Base-by-base conservation (phyloP, 805 yeast genomes). In the Saturnispora hagleri region DNA sequence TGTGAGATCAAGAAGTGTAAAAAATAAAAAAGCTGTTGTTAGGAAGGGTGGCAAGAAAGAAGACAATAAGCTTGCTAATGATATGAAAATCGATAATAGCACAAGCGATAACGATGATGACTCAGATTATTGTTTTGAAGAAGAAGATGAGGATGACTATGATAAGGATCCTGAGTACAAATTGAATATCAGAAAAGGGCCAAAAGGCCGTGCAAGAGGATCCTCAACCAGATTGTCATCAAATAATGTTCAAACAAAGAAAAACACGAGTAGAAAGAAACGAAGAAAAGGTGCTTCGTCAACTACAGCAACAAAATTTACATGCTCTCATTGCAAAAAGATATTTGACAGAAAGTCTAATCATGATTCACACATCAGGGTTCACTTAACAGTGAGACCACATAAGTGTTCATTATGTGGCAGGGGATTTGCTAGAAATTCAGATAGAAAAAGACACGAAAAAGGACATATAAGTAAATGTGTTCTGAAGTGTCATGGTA, bases 371-470 rank as follows among this genome's bases (percentile, higher is more conserved):
- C 58, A 56, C 41, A 41, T 48, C 33, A 52, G 58, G 17, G 41
- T 52, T 20, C 58, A 56, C 50, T 36, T 50, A 20, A 47, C 43
- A 6, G 26, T 45, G 1, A 56, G 52, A n/a, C 58, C 58, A 24
- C 52, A 48, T 46, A 17, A 34, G 4, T 56, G 58, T 36, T 6
- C 26, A 18, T 22, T 43, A 43, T 56, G 58, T 36, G 47, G 47
- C 9, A 53, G 50, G 26, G 53, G 38, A 20, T 56, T 56, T 50
- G 56, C 53, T n/a, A 47, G 58, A 42, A 45, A 52, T 10, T 48
- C 53, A 3, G 58, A 56, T 46, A 38, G 49, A 41, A 53, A 46
- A 20, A 42, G 58, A 35, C 58, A 56, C 42, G 57, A 56, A 46
- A 42, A 50, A 35, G 43, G 55, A 2, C 52, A 50, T 31, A 20